A percentile compares a stretch with the other conserved stretches of the same genome.
These are phyloP conservation scores for Russula vinacea DNA, from an alignment of 768 basidiomycete species.

Conservation along the genomic window DNA sequence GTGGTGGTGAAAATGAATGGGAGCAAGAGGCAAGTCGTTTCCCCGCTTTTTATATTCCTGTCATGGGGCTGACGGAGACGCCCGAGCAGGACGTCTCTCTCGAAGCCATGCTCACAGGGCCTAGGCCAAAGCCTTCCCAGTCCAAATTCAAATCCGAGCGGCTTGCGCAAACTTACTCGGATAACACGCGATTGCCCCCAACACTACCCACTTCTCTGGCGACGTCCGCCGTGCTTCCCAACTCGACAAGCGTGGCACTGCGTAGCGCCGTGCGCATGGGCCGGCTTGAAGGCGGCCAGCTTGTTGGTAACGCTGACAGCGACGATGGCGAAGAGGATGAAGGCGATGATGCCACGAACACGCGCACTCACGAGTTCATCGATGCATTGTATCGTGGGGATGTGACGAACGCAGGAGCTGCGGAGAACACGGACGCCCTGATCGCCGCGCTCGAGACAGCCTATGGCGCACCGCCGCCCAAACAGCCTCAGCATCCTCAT, in stretches of 20 bases:
- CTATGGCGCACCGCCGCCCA: conserved; percentile 19
- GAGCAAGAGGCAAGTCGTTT: conserved; percentile 43
- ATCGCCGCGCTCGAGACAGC: conserved; percentile 23
- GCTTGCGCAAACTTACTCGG: conserved; percentile 19
- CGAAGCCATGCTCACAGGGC: conserved; percentile 42
- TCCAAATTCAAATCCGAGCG: conserved; percentile 66
- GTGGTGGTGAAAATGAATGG: conserved; percentile 39
- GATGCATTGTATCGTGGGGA: conserved; percentile 35
- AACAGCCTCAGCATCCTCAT: background rate
- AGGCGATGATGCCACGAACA: conserved; percentile 28
- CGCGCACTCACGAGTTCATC: conserved; percentile 31
- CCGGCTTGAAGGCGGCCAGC: conserved; percentile 33
- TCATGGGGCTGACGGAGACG: conserved; percentile 4
- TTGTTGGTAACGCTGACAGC: conserved; percentile 36
- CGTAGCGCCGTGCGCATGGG: conserved; percentile 36
- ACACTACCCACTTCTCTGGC: conserved; percentile 36
- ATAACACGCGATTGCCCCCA: conserved; percentile 16
- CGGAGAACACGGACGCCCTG: conserved; percentile 20
- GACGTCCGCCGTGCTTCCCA: conserved; percentile 35
- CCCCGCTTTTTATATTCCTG: background rate
- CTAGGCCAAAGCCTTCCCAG: conserved; percentile 47
- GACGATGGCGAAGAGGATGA: conserved; percentile 35
- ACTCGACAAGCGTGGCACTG: conserved; percentile 31
- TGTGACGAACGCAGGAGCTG: conserved; percentile 36
- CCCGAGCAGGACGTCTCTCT: conserved; percentile 43